These are phyloP conservation scores for Termitomyces sp. DNA, from an alignment of 768 basidiomycete genomes.

Conservation along the genomic window DNA sequence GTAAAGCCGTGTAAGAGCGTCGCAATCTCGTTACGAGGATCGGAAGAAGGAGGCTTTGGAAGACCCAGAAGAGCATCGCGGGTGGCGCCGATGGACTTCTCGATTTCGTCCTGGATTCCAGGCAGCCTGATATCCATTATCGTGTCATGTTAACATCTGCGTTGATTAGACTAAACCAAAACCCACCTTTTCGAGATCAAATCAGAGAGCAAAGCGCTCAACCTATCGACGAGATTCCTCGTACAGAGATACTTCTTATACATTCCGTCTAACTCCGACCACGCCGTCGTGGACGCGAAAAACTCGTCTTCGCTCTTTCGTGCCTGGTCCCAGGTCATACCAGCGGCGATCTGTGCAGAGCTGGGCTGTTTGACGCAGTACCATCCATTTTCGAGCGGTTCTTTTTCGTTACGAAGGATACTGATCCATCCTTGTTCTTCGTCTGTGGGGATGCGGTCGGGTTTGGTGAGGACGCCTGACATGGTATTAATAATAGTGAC, in stretches of 20 bases:
- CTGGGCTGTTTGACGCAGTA: conserved; percentile 55
- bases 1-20: conserved; percentile 44
- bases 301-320: conserved; percentile 52
- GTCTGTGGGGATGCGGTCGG: conserved; percentile 58
- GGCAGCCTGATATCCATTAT: conserved; percentile 46
- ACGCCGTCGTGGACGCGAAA: conserved; percentile 49
- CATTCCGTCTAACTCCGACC: conserved; percentile 48
- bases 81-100: conserved; percentile 37
- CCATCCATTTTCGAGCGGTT: conserved; percentile 54
- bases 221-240: conserved; percentile 45
- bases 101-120: conserved; percentile 55
- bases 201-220: conserved; percentile 61
- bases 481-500: background rate
- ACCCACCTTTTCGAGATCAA: conserved; percentile 58
- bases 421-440: conserved; percentile 55
- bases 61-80: conserved; percentile 21
- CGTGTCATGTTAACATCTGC: background rate
- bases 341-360: conserved; percentile 44
- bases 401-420: conserved; percentile 52
- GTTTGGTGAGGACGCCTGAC: conserved; percentile 71
- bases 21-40: conserved; percentile 57
- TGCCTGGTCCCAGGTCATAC: conserved; percentile 59
- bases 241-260: conserved; percentile 58
- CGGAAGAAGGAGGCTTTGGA: conserved; percentile 50
- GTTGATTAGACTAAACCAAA: background rate